phyloP scores from a whole-genome alignment of 768 basidiomycete species.

The Naematelia encephala region DNA sequence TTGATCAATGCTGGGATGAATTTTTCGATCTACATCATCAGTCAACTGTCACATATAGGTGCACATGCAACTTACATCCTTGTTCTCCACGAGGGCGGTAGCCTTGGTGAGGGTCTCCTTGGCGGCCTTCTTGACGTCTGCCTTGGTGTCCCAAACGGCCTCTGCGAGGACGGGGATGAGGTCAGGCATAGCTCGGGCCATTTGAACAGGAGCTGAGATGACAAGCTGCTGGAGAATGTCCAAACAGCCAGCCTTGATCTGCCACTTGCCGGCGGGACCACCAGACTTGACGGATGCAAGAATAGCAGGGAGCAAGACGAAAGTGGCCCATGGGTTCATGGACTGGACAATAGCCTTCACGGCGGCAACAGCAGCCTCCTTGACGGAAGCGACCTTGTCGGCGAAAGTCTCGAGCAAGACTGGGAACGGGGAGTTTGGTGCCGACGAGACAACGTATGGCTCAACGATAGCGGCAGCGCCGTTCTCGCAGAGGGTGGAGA shows the following conservation, averaged over 20 bases:
- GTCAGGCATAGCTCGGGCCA: conserved; percentile 84
- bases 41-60: conserved; percentile 56
- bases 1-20: conserved; percentile 94
- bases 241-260: conserved; percentile 86
- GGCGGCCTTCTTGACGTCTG: conserved; percentile 97
- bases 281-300: conserved; percentile 84
- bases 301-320: conserved; percentile 76
- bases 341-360: conserved; percentile 68
- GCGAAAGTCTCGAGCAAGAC: conserved; percentile 87
- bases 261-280: conserved; percentile 80
- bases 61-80: conserved; percentile 62
- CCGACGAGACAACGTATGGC: conserved; percentile 76
- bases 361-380: conserved; percentile 78
- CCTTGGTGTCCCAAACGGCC: conserved; percentile 98
- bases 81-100: conserved; percentile 92
- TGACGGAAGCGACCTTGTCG: conserved; percentile 87
- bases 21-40: conserved; percentile 55
- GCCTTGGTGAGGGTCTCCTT: conserved; percentile 91
- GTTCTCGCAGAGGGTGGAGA: conserved; percentile 63
- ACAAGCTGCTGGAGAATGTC: conserved; percentile 82
- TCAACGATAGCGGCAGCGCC: conserved; percentile 79
- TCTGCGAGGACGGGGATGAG: conserved; percentile 91
- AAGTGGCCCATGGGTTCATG: conserved; percentile 85
- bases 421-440: conserved; percentile 65
- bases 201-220: conserved; percentile 73